phyloP scores from a whole-genome alignment of 2,329 filamentous ascomycete species.

The Biscogniauxia mediterranea region DNA sequence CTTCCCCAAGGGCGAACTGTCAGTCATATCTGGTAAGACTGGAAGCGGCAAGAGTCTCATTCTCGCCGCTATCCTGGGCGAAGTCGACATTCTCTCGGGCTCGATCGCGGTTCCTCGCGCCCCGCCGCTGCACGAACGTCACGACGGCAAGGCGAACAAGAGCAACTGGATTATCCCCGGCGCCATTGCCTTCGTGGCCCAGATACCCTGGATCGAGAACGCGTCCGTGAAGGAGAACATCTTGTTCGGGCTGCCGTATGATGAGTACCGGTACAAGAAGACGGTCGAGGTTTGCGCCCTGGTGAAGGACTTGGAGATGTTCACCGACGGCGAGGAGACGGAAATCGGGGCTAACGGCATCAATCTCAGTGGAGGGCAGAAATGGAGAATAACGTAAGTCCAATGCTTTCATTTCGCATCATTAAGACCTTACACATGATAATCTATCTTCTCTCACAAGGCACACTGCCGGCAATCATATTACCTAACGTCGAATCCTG shows the following conservation, averaged over 20 bases:
- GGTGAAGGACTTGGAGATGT: conserved; percentile 71
- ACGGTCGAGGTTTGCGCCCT: conserved; percentile 73
- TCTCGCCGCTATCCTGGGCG: conserved; percentile 71
- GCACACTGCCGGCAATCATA: background rate
- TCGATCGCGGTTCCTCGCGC: conserved; percentile 54
- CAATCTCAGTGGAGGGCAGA: conserved; percentile 79
- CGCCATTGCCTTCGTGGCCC: conserved; percentile 71
- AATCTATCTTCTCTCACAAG: background rate
- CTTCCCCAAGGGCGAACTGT: conserved; percentile 68
- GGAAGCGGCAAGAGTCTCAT: conserved; percentile 77
- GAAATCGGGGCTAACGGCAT: conserved; percentile 84
- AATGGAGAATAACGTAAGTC: conserved; percentile 68
- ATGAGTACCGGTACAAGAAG: conserved; percentile 66
- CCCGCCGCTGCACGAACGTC: conserved; percentile 51
- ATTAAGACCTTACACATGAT: background rate
- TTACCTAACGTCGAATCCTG: background rate
- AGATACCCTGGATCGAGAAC: conserved; percentile 85
- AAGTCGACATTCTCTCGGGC: conserved; percentile 67
- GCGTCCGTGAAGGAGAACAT: conserved; percentile 77
- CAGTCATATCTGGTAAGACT: conserved; percentile 73
- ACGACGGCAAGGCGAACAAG: conserved; percentile 60
- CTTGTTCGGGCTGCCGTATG: conserved; percentile 69
- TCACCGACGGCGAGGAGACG: conserved; percentile 74
- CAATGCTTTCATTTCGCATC: background rate
- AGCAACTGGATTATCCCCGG: conserved; percentile 68